phyloP scores from a whole-genome alignment of 2,329 filamentous ascomycete genomes.

The Colletotrichum tanaceti region DNA sequence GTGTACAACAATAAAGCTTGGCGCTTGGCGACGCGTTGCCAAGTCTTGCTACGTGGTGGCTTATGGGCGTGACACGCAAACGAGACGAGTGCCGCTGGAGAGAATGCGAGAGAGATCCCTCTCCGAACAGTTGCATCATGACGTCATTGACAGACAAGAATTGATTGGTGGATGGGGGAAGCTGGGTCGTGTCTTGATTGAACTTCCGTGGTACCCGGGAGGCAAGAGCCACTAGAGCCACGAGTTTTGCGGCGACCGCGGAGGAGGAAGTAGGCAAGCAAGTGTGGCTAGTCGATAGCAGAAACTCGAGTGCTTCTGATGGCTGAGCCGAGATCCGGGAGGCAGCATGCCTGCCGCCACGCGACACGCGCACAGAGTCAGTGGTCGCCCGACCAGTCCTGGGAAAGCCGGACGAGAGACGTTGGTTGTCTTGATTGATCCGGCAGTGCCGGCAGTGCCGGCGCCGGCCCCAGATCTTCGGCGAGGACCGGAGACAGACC shows the following conservation, averaged over 20 bases:
- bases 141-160: no score
- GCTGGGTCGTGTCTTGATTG: background rate
- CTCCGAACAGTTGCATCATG: no score
- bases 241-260: background rate
- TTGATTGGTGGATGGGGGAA: no score
- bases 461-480: conserved; percentile 5
- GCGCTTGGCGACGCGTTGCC: conserved; percentile 12
- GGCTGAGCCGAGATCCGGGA: no score
- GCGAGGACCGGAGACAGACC: conserved; percentile 7
- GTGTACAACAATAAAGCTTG: background rate
- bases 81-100: background rate
- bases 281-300: background rate
- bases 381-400: background rate
- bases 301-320: no score
- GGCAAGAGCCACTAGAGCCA: background rate
- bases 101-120: background rate
- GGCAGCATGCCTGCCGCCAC: background rate
- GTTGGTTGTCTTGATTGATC: background rate
- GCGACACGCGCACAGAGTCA: background rate
- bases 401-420: background rate
- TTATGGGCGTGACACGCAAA: conserved; percentile 2
- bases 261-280: background rate
- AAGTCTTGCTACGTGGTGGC: conserved; percentile 11
- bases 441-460: background rate
- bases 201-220: background rate